Conservation (phyloP, 129 eudicot species). For the Centrapalus pauciflorus region DNA sequence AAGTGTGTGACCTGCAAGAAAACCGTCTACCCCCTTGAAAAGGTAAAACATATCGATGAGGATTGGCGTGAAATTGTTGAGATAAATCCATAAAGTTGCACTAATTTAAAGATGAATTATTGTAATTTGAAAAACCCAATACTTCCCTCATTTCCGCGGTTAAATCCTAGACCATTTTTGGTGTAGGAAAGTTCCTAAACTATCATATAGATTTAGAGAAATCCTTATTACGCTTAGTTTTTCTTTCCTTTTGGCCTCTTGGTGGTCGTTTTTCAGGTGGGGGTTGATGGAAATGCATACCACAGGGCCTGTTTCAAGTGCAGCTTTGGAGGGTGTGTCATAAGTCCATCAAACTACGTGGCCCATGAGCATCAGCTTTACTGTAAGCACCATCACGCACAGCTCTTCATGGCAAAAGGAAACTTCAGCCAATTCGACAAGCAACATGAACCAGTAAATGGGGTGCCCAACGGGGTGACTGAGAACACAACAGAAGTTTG, state of each 20-base stretch:
- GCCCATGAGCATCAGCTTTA: slow-evolving; percentile 65
- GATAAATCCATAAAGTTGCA: background rate
- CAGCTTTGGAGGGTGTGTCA: slow-evolving; percentile 62
- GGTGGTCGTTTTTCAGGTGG: slow-evolving; percentile 47
- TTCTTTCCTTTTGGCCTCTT: slow-evolving; percentile 5
- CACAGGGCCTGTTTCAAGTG: slow-evolving; percentile 63
- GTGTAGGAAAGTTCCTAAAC: too few species aligned
- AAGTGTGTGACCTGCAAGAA: slow-evolving; percentile 70
- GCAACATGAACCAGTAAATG: slow-evolving; percentile 27
- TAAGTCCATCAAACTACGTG: slow-evolving; percentile 64
- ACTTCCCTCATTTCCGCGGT: too few species aligned
- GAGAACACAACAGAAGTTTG: slow-evolving; percentile 41
- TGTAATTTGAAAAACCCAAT: too few species aligned
- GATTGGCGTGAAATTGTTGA: background rate
- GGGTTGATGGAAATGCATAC: slow-evolving; percentile 58
- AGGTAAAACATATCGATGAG: slow-evolving; percentile 29
- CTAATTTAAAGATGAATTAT: too few species aligned
- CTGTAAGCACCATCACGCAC: slow-evolving; percentile 65
- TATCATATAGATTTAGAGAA: too few species aligned
- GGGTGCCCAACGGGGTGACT: slow-evolving; percentile 33
- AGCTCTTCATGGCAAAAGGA: slow-evolving; percentile 65
- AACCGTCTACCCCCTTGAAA: slow-evolving; percentile 73
- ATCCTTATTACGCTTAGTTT: too few species aligned
- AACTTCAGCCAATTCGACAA: slow-evolving; percentile 52
- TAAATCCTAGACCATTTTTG: too few species aligned